Evolutionary conservation across 768 basidiomycete species (phyloP).

Genomic region (Tulasnella sp.): DNA sequence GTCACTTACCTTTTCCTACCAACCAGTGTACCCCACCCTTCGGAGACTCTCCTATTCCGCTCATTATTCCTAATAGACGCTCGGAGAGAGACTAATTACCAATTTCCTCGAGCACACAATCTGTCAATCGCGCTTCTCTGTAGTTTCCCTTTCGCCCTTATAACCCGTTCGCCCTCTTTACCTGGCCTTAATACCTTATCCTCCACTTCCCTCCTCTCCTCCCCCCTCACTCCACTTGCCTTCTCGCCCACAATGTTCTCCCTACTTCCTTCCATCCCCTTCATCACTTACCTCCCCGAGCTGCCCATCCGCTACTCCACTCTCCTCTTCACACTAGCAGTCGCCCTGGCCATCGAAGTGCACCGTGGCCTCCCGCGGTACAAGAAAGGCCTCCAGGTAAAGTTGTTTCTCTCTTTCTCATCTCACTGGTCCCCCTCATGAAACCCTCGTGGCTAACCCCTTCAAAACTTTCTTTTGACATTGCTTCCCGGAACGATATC

Average conservation of each 20-base stretch:
- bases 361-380: background rate
- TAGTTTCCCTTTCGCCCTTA: background rate
- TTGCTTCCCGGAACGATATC: background rate
- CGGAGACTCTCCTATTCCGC: too few species aligned
- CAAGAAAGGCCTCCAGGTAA: background rate
- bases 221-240: background rate
- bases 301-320: background rate
- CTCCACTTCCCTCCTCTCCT: background rate
- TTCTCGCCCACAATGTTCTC: background rate
- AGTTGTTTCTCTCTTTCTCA: background rate
- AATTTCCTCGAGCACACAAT: background rate
- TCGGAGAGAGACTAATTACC: background rate
- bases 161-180: background rate
- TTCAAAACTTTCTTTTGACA: background rate
- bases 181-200: background rate
- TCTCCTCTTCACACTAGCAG: background rate
- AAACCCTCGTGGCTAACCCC: background rate
- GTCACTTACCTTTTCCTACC: too few species aligned
- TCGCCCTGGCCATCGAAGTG: background rate
- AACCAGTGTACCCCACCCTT: too few species aligned
- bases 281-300: background rate
- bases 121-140: background rate
- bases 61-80: background rate
- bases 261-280: background rate
- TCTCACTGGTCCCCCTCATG: too few species aligned